Conservation (phyloP, 495 filamentous ascomycete genomes). For the Xylaria telfairii region DNA sequence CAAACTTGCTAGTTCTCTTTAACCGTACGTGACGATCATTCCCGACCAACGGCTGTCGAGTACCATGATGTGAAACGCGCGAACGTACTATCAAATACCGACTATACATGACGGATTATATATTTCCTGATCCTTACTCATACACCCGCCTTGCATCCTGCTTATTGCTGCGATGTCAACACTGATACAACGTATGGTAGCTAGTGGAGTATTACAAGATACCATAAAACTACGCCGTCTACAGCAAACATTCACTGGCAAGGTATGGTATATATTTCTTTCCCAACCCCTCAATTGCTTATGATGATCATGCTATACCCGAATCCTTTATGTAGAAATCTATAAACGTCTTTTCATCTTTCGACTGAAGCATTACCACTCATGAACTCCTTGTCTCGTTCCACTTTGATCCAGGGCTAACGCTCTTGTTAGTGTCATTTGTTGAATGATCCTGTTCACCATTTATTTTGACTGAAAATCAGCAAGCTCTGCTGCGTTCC, state of each 20-base stretch:
- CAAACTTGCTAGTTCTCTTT: neutral
- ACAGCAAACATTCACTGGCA: constrained; percentile 4
- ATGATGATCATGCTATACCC: constrained; percentile 68
- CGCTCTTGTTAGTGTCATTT: constrained; percentile 17
- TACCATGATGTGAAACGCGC: constrained; percentile 59
- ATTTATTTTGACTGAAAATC: constrained; percentile 60
- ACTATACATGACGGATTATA: constrained; percentile 51
- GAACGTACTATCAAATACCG: constrained; percentile 73
- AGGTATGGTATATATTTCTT: constrained; percentile 29
- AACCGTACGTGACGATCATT: constrained; percentile 1
- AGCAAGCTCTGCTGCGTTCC: constrained; percentile 70
- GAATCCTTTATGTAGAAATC: constrained; percentile 77
- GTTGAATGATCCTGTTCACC: constrained; percentile 22
- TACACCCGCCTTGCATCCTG: neutral
- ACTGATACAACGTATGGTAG: constrained; percentile 16
- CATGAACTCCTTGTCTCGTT: neutral
- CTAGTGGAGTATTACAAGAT: too few species aligned
- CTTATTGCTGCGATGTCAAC: neutral
- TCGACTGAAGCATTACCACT: constrained; percentile 71
- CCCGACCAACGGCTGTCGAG: constrained; percentile 5
- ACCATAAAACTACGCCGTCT: neutral
- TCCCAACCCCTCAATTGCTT: constrained; percentile 32
- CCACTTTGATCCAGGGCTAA: neutral
- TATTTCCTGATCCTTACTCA: constrained; percentile 54
- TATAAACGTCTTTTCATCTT: constrained; percentile 93